phyloP scores from a whole-genome alignment of 2,329 filamentous ascomycete genomes.

The Stagonosporopsis tanaceti region DNA sequence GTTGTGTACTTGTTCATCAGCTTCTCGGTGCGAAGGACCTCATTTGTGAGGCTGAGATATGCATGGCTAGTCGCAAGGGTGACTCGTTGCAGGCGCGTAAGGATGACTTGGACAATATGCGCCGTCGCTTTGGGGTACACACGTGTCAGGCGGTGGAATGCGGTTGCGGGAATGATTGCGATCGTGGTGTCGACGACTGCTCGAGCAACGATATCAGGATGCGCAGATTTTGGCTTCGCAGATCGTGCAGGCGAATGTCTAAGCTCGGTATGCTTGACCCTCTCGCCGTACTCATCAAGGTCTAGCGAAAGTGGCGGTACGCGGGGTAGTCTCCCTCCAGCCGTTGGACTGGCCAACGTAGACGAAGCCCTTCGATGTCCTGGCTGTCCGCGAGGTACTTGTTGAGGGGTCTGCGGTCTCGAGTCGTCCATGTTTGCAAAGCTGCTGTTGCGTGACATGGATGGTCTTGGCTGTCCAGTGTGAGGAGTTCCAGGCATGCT shows the following conservation, averaged over 20 bases:
- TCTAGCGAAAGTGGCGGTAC: conserved; percentile 82
- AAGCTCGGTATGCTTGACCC: conserved; percentile 28
- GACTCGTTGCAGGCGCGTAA: conserved; percentile 92
- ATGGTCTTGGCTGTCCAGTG: conserved; percentile 26
- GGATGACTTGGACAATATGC: conserved; percentile 96
- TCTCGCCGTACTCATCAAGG: conserved; percentile 36
- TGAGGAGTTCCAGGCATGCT: conserved; percentile 41
- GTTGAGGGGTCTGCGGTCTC: conserved; percentile 40
- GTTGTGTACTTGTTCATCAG: conserved; percentile 93
- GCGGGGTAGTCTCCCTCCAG: conserved; percentile 55
- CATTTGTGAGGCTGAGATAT: conserved; percentile 89
- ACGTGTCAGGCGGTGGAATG: conserved; percentile 88
- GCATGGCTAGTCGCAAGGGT: conserved; percentile 94
- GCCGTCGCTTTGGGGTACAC: conserved; percentile 96
- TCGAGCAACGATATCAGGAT: conserved; percentile 96
- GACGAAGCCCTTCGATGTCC: conserved; percentile 39
- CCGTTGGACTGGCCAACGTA: conserved; percentile 46
- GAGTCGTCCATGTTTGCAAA: conserved; percentile 43
- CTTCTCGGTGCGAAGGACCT: conserved; percentile 91
- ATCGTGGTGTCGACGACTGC: conserved; percentile 97
- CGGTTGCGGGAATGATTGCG: conserved; percentile 95
- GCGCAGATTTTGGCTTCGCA: conserved; percentile 73
- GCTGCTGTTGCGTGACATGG: conserved; percentile 39
- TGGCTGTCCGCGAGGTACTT: conserved; percentile 28
- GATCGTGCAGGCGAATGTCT: conserved; percentile 39